phyloP scores from a whole-genome alignment of 2,329 filamentous ascomycete species.

The Meredithiella fracta region DNA sequence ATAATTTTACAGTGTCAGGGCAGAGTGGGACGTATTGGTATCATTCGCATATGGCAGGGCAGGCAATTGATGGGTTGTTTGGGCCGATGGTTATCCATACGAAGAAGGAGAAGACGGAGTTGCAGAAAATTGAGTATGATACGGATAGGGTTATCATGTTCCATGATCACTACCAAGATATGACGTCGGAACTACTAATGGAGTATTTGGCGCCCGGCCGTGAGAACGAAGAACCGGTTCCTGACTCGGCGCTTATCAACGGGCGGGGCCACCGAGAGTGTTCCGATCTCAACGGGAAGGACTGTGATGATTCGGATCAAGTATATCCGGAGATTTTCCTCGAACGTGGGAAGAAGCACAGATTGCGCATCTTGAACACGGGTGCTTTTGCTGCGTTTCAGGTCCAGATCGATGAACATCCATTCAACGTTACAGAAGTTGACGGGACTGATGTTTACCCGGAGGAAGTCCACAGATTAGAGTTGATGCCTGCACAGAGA shows the following conservation, averaged over 20 bases:
- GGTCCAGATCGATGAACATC: conserved; percentile 51
- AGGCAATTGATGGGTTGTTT: conserved; percentile 52
- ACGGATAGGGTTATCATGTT: conserved; percentile 47
- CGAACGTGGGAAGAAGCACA: conserved; percentile 40
- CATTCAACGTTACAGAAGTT: conserved; percentile 48
- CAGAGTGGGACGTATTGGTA: conserved; percentile 40
- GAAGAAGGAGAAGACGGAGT: conserved; percentile 23
- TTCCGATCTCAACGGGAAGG: conserved; percentile 20
- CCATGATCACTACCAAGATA: conserved; percentile 58
- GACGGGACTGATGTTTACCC: conserved; percentile 53
- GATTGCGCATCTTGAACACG: conserved; percentile 52
- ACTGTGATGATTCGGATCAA: conserved; percentile 28
- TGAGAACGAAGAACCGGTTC: conserved; percentile 47
- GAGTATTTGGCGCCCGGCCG: conserved; percentile 38
- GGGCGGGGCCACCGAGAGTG: conserved; percentile 26
- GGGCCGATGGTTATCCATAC: conserved; percentile 52
- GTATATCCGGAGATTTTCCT: conserved; percentile 29
- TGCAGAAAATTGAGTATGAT: conserved; percentile 18
- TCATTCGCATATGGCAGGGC: conserved; percentile 47
- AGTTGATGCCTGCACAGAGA: conserved; percentile 53
- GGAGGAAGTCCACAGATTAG: conserved; percentile 39
- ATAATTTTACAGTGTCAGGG: conserved; percentile 45
- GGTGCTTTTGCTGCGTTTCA: conserved; percentile 59
- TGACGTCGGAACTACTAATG: conserved; percentile 32
- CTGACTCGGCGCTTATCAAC: conserved; percentile 48